Evolutionary conservation across 2,329 filamentous ascomycete genomes (phyloP), one percentile per base, ranked within the genome.

Genomic region (Boeremia exigua): DNA sequence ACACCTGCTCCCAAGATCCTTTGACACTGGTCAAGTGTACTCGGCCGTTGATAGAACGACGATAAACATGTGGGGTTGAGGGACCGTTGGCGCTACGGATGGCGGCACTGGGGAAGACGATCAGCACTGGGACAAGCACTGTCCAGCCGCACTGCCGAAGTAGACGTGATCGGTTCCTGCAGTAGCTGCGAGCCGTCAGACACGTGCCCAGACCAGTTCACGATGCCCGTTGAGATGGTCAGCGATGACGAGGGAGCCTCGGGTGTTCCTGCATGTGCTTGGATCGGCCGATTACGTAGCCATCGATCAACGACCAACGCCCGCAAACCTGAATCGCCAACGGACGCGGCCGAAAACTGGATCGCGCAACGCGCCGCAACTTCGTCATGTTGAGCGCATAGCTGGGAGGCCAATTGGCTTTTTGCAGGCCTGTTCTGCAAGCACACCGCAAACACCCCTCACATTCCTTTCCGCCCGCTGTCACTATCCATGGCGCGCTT

Each of bases 311-410:
- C 19, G 48, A 5, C 19, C 19, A 23, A 23, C 40, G 9, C 37
- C 34, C 28, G 28, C 34, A 58, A 57, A 57, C 54, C 19, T 48
- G 54, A 49, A 48, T 54, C 39, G 45, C 27, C 25, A 39, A 39
- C 54, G 39, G 27, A 27, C 30, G 29, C 28, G 39, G 33, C 27
- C 23, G 54, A 53, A 49, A 54, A 39, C 9, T 38, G 32, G 48
- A 30, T 11, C 52, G 15, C 14, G 30, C 47, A 50, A 19, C 34
- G 29, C 30, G 14, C 11, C 15, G 12, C 2, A 19, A 25, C 49
- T 58, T 39, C 69, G 67, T 69, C 70, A 70, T 74, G 65, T 54
- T 65, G 63, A 65, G 45, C 60, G 54, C 61, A 66, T 67, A 53
- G 54, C 50, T 42, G 59, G 7, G 12, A 50, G 30, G 36, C 36